Evolutionary conservation across 2,329 filamentous ascomycete species (phyloP).

Genomic region (Clonostachys byssicola): DNA sequence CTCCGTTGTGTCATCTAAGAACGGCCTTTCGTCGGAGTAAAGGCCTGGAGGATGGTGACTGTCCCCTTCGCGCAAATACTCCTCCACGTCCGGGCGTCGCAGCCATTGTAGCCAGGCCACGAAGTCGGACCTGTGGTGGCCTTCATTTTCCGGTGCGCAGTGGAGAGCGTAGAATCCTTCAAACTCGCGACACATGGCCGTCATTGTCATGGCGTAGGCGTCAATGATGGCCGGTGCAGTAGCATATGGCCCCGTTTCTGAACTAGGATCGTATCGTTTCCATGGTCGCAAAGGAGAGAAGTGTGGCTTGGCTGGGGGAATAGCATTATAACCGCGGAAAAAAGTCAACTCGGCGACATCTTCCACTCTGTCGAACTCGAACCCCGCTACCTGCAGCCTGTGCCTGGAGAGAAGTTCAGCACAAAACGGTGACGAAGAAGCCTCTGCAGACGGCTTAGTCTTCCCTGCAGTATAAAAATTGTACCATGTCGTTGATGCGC

Average conservation of each 20-base stretch:
- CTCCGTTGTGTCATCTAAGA: neutral
- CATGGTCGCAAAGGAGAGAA: neutral
- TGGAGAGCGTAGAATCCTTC: neutral
- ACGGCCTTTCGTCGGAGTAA: neutral
- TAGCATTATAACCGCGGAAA: neutral
- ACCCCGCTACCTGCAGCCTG: neutral
- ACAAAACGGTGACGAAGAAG: too few relatives aligned
- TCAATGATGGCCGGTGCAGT: neutral
- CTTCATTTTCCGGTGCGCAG: neutral
- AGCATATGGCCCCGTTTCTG: neutral
- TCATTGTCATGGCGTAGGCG: neutral
- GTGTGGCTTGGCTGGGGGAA: neutral
- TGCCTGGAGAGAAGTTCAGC: neutral
- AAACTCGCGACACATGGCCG: neutral
- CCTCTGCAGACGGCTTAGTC: neutral
- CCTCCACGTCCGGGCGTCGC: neutral
- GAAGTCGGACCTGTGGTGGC: neutral
- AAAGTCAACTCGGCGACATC: neutral
- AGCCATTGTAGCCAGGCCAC: neutral
- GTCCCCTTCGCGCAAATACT: neutral
- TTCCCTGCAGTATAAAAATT: neutral
- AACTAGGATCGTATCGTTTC: neutral
- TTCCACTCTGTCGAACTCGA: neutral
- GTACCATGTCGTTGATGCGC: neutral
- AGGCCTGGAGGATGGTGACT: neutral